phyloP scores from a whole-genome alignment of 371 early-diverging fungal species.

The Mortierella sp. region DNA sequence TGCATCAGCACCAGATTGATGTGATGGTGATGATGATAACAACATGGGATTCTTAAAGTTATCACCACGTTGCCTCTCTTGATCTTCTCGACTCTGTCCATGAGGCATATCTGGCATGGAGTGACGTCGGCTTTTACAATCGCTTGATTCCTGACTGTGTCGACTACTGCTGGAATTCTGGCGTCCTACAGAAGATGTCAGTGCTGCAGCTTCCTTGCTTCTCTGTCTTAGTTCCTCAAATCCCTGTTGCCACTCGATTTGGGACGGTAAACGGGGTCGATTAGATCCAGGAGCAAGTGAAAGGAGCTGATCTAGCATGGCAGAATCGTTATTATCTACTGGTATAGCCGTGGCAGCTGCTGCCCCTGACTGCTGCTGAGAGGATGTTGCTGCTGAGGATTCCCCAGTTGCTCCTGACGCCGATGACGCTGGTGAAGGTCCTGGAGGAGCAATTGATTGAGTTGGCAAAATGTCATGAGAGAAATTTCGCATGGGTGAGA shows the following conservation, averaged over 20 bases:
- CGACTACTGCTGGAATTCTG: slow-evolving; percentile 43
- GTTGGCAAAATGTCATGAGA: slow-evolving; percentile 12
- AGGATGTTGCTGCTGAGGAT: slow-evolving; percentile 3
- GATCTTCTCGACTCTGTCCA: slow-evolving; percentile 47
- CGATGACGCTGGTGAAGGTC: not conserved
- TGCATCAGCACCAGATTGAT: not conserved
- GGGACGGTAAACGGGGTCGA: slow-evolving; percentile 45
- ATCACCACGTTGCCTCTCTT: slow-evolving; percentile 38
- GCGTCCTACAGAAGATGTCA: slow-evolving; percentile 40
- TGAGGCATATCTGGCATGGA: slow-evolving; percentile 52
- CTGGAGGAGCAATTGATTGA: not conserved
- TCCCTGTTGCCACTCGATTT: slow-evolving; percentile 42
- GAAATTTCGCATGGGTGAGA: slow-evolving; percentile 14
- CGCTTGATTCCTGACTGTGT: slow-evolving; percentile 39
- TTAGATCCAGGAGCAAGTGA: slow-evolving; percentile 23
- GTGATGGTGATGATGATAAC: not conserved
- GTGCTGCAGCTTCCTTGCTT: slow-evolving; percentile 11
- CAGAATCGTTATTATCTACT: slow-evolving; percentile 11
- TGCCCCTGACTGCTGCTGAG: slow-evolving; percentile 1
- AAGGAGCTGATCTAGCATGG: slow-evolving; percentile 36
- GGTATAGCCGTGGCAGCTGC: slow-evolving; percentile 3
- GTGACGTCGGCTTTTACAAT: slow-evolving; percentile 41
- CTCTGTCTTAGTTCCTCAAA: slow-evolving; percentile 31
- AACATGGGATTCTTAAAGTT: slow-evolving; percentile 43
- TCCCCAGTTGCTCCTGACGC: slow-evolving; percentile 2